Conservation (phyloP, 306 rosid genomes). For the Oemleria cerasiformis region DNA sequence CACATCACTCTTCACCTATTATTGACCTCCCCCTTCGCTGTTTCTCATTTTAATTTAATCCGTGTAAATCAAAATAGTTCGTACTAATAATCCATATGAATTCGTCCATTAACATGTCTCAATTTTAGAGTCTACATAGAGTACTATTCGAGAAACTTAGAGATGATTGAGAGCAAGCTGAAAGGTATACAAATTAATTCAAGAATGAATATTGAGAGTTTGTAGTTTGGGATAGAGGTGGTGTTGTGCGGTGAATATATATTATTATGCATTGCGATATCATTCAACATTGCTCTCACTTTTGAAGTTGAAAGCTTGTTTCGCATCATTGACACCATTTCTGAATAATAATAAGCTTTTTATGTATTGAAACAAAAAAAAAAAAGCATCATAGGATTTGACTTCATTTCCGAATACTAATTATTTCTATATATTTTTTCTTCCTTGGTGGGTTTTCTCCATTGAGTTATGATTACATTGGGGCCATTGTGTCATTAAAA, state of each 20-base stretch:
- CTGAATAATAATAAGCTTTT: constrained; percentile 28
- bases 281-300: constrained; percentile 42
- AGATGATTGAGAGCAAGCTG: no score
- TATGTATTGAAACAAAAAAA: constrained; percentile 10
- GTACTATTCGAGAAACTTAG: no score
- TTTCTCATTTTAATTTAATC: no score
- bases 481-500: constrained; percentile 5
- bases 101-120: no score
- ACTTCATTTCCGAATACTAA: constrained; percentile 26
- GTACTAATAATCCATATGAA: no score
- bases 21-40: no score
- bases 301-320: constrained; percentile 30
- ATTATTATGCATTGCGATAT: constrained; percentile 4
- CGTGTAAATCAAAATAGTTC: no score
- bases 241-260: constrained; percentile 5
- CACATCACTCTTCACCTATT: no score
- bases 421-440: not conserved
- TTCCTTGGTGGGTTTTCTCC: constrained; percentile 27
- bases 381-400: constrained; percentile 31
- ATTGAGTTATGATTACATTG: constrained; percentile 12
- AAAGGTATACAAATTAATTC: no score
- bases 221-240: not conserved
- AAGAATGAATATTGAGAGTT: not conserved
- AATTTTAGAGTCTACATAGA: no score
- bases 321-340: constrained; percentile 26